Evolutionary conservation across 306 rosid genomes (phyloP), one percentile per base, ranked within the genome.

Genomic region (Lotus japonicus): DNA sequence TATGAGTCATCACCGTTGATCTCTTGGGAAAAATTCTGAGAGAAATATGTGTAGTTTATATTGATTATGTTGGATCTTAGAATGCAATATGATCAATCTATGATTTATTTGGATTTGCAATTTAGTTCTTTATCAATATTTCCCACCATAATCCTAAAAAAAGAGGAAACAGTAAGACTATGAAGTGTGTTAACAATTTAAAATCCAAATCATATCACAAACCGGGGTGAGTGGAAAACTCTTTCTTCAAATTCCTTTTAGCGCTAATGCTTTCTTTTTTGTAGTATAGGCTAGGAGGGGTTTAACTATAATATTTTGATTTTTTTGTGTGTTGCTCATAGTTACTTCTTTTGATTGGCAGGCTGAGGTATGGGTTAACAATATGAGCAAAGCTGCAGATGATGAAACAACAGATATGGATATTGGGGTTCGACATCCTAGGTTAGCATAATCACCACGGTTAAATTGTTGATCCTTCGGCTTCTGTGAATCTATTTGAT

Each of bases 361-460:
- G 98, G 97, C 98, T 16, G 82, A 85, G 73, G 64, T 58, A 78
- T 92, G 91, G 98, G 87, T 88, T 61, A 84, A 72, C 61, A 83
- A 79, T 43, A 86, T 92, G 98, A 76, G 86, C 68, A 44, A 74
- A 68, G 78, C 55, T 50, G 86, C 58, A 19, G 85, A 77, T 54
- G 84, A 84, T 70, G 90, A 83, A 63, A 70, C 65, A 23, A 42
- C 55, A 43, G 56, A 54, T 70, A 79, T 57, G 16, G 82, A 75
- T 58, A 26, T 50, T 14, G 82, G 70, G 64, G 77, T 74, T 57
- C 84, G 87, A 50, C 89, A 95, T 75, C 31, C 78, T 41, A 79
- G 89, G 98, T 88, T 38, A 72, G 86, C 65, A 62, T 52, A 59
- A 18, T 16, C 49, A 50, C 48, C 70, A 46, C 12, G 5, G 1